Conservation (phyloP, 441 rosid species). For the Mallotus japonicus region DNA sequence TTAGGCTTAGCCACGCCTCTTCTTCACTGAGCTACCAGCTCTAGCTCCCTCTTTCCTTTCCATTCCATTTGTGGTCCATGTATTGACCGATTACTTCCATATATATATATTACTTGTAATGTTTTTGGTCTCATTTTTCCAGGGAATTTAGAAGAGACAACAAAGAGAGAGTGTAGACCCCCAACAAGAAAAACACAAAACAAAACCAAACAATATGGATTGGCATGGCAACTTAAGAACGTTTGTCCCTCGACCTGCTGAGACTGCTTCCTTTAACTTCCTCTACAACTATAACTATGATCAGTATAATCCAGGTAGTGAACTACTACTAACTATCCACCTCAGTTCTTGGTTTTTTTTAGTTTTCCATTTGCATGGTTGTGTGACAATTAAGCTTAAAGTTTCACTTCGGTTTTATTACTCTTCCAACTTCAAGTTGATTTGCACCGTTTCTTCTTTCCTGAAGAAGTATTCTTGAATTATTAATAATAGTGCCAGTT, state of each 20-base stretch:
- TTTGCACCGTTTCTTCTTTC: too few species aligned
- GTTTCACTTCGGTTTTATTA: too few species aligned
- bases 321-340: neutral
- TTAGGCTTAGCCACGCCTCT: conserved; percentile 23
- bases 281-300: conserved; percentile 50
- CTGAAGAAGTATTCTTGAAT: too few species aligned
- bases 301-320: conserved; percentile 47
- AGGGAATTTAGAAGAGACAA: conserved; percentile 9
- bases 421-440: too few species aligned
- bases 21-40: neutral
- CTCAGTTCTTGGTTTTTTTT: neutral
- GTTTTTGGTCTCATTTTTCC: conserved; percentile 9
- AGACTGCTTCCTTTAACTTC: conserved; percentile 44
- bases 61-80: conserved; percentile 23
- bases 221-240: conserved; percentile 47
- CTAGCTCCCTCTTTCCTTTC: neutral
- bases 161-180: neutral
- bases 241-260: conserved; percentile 42
- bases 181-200: neutral
- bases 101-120: neutral
- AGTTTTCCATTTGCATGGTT: neutral
- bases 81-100: neutral
- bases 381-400: too few species aligned
- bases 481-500: too few species aligned
- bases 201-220: conserved; percentile 38